phyloP scores from a whole-genome alignment of 768 basidiomycete genomes.

The Rubroboletus pulcherrimus region DNA sequence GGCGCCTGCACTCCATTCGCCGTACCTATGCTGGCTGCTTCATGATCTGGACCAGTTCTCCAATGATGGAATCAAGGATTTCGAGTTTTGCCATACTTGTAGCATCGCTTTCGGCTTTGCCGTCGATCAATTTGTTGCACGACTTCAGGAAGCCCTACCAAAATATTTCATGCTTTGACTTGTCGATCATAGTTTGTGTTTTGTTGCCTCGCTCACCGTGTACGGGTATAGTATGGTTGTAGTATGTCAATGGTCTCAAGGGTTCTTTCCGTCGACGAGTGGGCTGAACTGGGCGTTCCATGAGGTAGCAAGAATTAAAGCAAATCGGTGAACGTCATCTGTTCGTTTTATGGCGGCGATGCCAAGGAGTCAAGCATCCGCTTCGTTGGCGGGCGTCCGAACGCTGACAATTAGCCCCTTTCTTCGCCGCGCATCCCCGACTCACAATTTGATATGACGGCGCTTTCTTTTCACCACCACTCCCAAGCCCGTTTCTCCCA shows the following conservation, averaged over 20 bases:
- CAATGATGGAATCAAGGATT: no score
- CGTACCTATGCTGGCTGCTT: conserved; percentile 21
- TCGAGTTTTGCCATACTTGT: neutral
- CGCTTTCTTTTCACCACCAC: neutral
- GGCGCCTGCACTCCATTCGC: conserved; percentile 1
- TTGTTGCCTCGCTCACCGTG: neutral
- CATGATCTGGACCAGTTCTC: conserved; percentile 11
- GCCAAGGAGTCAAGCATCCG: no score
- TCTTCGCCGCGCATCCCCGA: neutral
- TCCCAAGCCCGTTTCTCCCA: neutral
- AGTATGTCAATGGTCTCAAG: no score
- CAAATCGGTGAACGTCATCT: neutral
- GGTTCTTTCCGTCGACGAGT: no score
- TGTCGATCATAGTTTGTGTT: neutral
- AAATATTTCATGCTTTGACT: conserved; percentile 17
- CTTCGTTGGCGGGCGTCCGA: neutral
- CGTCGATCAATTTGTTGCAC: neutral
- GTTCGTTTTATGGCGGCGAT: neutral
- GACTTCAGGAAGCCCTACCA: conserved; percentile 10
- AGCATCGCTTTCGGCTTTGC: neutral
- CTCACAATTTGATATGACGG: neutral
- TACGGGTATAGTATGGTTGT: neutral
- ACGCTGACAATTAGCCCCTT: neutral
- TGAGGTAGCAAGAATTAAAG: neutral
- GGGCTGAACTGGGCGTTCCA: neutral